These are phyloP conservation scores for Sextonia rubra DNA, from an alignment of 164 flowering plant genomes.

Conservation along the genomic window DNA sequence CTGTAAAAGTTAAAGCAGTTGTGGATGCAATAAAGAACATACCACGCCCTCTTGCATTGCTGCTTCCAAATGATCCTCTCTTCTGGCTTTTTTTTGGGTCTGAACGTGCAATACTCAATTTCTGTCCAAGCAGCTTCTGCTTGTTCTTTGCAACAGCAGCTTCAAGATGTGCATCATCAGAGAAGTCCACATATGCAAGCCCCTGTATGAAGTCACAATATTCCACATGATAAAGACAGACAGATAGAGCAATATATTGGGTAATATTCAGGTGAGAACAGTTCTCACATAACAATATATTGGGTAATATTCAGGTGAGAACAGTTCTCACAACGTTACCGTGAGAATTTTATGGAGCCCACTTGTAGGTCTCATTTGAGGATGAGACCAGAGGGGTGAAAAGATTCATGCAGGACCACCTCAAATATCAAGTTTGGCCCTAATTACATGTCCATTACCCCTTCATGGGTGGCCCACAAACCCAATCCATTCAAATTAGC, in stretches of 20 bases:
- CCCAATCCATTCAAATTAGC: too few relatives aligned
- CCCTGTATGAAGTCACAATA: conserved; percentile 42
- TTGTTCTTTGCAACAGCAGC: conserved; percentile 75
- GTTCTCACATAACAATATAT: too few relatives aligned
- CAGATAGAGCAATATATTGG: conserved; percentile 70
- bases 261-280: too few relatives aligned
- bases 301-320: too few relatives aligned
- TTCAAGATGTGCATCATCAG: conserved; percentile 61
- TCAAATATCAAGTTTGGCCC: too few relatives aligned
- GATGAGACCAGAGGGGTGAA: not conserved
- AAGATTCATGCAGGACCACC: too few relatives aligned
- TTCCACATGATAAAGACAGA: conserved; percentile 10
- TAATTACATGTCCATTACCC: too few relatives aligned
- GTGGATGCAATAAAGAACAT: not conserved
- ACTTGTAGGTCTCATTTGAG: not conserved
- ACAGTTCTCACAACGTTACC: too few relatives aligned
- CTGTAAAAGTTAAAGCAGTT: too few relatives aligned
- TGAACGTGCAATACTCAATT: conserved; percentile 74
- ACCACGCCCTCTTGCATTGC: conserved; percentile 30
- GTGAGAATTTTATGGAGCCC: conserved; percentile 1
- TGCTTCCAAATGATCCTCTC: conserved; percentile 30
- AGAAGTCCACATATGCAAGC: conserved; percentile 87
- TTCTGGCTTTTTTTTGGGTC: conserved; percentile 50
- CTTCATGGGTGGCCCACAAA: too few relatives aligned
- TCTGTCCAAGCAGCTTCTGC: conserved; percentile 58